Evolutionary conservation across 2,329 filamentous ascomycete species (phyloP), one percentile per base, ranked within the genome.

Genomic region (Paecilomyces fulvus): DNA sequence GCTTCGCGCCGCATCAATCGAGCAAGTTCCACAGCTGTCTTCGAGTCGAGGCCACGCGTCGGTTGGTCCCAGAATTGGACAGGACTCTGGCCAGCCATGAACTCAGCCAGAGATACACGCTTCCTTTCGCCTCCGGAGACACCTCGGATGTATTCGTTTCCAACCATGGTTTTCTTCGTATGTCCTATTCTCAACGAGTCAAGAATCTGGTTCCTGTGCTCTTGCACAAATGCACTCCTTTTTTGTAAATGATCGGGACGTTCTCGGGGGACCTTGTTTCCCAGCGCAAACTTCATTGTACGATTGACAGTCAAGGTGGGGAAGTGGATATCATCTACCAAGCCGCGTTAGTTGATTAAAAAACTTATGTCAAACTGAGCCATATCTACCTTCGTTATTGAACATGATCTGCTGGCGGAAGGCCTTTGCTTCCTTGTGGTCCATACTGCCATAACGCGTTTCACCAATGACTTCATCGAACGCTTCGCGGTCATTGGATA

Each of bases 231-330:
- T 1, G 64, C 62, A 11, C 64, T 61, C 21, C 64, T 65, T 20
- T 64, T 60, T 14, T 63, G 60, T 2, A 65, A 51, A 12, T 62
- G 59, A 0, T 61, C 60, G 0, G 66, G 64, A 1, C 68, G 63
- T 52, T 69, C 65, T 5, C 61, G 58, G 1, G 69, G 69, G 1
- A 70, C 52, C 25, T 71, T 71, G 54, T 70, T 84, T 31, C 83
- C 80, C 1, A 87, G 78, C 0, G 88, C 88, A 63, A 91, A 91
- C 56, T 83, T 80, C 14, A 92, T 78, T 0, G 88, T 91, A 56
- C 89, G 80, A 1, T 87, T 85, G 3, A 91, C 86, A 0, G 85
- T 90, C 20, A 92, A 74, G 3, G 87, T 85, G 0, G 88, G 85
- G 60, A 90, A 91, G 65, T 90, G 87, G 21, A 86, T 77, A 65